Evolutionary conservation across 2,329 filamentous ascomycete genomes (phyloP).

Genomic region (Decorospora gaudefroyi): DNA sequence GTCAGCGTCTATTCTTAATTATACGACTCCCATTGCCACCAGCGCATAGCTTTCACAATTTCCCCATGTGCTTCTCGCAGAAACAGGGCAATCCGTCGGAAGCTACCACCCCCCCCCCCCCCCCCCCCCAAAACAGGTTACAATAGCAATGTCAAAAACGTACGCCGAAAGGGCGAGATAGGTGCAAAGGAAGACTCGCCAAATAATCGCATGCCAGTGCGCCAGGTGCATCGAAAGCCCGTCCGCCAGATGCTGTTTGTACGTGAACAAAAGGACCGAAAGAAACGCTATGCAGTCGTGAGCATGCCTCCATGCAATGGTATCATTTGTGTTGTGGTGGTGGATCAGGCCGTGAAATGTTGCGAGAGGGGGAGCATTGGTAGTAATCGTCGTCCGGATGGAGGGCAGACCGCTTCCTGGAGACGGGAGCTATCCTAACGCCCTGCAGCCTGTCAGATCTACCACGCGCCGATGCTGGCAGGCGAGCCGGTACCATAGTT

Average conservation of each 20-base stretch:
- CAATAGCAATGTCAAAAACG: slow-evolving; percentile 22
- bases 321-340: slow-evolving; percentile 15
- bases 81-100: slow-evolving; percentile 6
- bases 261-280: slow-evolving; percentile 20
- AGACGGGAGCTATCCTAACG: not conserved
- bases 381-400: slow-evolving; percentile 7
- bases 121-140: not conserved
- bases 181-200: slow-evolving; percentile 1
- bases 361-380: slow-evolving; percentile 3
- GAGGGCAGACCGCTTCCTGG: not conserved
- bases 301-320: slow-evolving; percentile 28
- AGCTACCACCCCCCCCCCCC: not conserved
- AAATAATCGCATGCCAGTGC: slow-evolving; percentile 12
- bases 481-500: slow-evolving; percentile 60
- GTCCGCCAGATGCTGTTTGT: slow-evolving; percentile 32
- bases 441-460: slow-evolving; percentile 28
- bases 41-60: not conserved
- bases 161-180: slow-evolving; percentile 21
- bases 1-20: not conserved
- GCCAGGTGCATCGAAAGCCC: slow-evolving; percentile 20
- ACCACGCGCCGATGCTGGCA: slow-evolving; percentile 62
- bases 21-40: not conserved
- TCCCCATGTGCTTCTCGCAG: not conserved
- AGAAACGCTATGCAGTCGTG: slow-evolving; percentile 48
- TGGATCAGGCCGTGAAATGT: slow-evolving; percentile 16